Evolutionary conservation across 2,329 filamentous ascomycete genomes (phyloP).

Genomic region (Ceratocystis eucalypticola): DNA sequence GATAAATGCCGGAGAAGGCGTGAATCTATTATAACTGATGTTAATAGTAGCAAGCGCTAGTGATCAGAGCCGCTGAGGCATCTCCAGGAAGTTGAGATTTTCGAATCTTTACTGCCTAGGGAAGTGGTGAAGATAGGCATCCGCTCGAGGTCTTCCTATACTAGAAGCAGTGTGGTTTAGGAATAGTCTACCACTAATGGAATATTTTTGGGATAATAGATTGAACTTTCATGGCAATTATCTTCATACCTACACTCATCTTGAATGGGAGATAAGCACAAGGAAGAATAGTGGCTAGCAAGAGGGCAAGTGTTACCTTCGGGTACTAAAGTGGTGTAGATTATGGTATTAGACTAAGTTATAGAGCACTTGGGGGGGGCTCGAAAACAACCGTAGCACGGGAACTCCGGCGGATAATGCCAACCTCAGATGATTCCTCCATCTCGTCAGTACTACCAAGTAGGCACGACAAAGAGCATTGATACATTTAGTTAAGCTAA

Average conservation of each 20-base stretch:
- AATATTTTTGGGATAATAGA: background rate
- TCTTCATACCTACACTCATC: constrained; percentile 18
- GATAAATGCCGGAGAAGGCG: constrained; percentile 46
- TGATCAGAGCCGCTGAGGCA: constrained; percentile 32
- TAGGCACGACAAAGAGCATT: constrained; percentile 32
- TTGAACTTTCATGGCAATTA: no score
- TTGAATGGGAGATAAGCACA: constrained; percentile 45
- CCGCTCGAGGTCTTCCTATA: constrained; percentile 49
- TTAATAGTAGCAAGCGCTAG: constrained; percentile 34
- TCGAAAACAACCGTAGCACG: constrained; percentile 65
- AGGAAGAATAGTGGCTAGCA: constrained; percentile 64
- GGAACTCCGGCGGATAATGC: constrained; percentile 57
- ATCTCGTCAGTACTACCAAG: constrained; percentile 59
- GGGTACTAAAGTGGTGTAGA: constrained; percentile 58
- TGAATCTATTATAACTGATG: constrained; percentile 43
- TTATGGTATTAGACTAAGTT: constrained; percentile 66
- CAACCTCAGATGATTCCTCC: constrained; percentile 55
- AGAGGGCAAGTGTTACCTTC: constrained; percentile 62
- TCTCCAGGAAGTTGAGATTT: constrained; percentile 43
- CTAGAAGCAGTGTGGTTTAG: constrained; percentile 5
- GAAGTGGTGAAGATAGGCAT: constrained; percentile 39
- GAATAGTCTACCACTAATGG: background rate
- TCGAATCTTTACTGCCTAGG: constrained; percentile 37
- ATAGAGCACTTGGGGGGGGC: constrained; percentile 59
- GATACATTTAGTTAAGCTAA: no score